These are phyloP conservation scores for Raddia guianensis DNA, from an alignment of 176 grass and related monocot species.

Conservation along the genomic window DNA sequence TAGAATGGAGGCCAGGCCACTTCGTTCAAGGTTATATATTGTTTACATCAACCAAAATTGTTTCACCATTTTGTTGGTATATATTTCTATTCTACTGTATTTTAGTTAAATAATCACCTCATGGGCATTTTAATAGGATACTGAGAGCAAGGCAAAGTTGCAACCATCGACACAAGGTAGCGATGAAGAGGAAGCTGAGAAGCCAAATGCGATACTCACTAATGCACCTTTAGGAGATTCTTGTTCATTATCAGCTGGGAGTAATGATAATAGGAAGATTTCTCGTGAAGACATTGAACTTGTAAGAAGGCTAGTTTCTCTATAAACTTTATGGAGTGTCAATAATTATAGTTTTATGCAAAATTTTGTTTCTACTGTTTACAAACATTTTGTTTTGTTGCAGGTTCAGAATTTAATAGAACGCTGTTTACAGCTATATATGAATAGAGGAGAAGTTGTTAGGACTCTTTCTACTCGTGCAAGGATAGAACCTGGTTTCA, in stretches of 20 bases:
- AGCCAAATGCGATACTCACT: conserved; percentile 40
- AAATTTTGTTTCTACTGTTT: neutral
- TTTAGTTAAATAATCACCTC: conserved; percentile 27
- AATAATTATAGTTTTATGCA: neutral
- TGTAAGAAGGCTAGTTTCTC: conserved; percentile 48
- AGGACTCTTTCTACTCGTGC: conserved; percentile 74
- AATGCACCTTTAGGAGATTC: conserved; percentile 56
- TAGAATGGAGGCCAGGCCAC: neutral
- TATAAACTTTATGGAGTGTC: neutral
- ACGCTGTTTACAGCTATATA: conserved; percentile 77
- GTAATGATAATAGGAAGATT: conserved; percentile 67
- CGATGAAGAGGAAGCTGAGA: conserved; percentile 49
- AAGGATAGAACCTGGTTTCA: conserved; percentile 88
- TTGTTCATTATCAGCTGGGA: conserved; percentile 47
- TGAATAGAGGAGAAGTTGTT: conserved; percentile 83
- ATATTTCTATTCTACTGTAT: neutral
- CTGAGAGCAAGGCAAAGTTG: conserved; percentile 54
- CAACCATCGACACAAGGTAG: conserved; percentile 44
- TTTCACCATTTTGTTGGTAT: neutral
- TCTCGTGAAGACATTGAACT: conserved; percentile 85
- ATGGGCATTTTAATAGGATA: conserved; percentile 48
- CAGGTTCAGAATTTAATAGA: conserved; percentile 93
- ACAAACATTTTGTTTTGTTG: conserved; percentile 24
- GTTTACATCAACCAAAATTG: neutral
- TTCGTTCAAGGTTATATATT: neutral